Conservation (phyloP, 2,329 filamentous ascomycete species). For the Fusarium beomiforme region DNA sequence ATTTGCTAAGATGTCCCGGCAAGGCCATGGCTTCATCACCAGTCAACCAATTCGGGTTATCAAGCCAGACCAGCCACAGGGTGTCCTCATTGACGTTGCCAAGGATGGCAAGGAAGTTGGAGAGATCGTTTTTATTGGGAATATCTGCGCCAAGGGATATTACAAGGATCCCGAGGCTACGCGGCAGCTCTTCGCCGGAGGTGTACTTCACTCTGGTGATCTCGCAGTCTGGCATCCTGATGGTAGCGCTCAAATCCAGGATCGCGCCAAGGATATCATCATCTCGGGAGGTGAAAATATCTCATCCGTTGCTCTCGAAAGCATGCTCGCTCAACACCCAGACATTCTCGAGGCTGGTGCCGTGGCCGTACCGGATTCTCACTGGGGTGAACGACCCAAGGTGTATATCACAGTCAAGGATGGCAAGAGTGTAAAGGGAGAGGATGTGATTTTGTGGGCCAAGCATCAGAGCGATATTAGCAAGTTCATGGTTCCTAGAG, state of each 20-base stretch:
- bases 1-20: constrained; percentile 89
- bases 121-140: constrained; percentile 83
- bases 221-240: constrained; percentile 93
- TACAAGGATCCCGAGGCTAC: constrained; percentile 91
- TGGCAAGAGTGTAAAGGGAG: constrained; percentile 58
- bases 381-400: constrained; percentile 97
- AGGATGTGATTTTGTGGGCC: constrained; percentile 87
- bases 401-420: constrained; percentile 86
- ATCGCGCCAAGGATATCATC: constrained; percentile 97
- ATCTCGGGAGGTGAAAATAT: constrained; percentile 99
- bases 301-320: constrained; percentile 89
- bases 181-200: constrained; percentile 85
- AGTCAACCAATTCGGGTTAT: constrained; percentile 84
- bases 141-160: constrained; percentile 92
- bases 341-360: constrained; percentile 92
- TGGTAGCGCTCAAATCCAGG: constrained; percentile 89
- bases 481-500: constrained; percentile 84
- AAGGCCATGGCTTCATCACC: constrained; percentile 91
- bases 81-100: constrained; percentile 58
- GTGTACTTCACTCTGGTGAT: constrained; percentile 89
- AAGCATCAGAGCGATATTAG: constrained; percentile 83
- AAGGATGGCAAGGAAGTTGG: constrained; percentile 61
- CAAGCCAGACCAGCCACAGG: constrained; percentile 78
- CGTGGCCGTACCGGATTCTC: constrained; percentile 84
- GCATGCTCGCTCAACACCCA: constrained; percentile 88